A percentile compares a stretch with the other conserved stretches of the same genome.
These are phyloP conservation scores for Persicaria tinctoria DNA, from an alignment of 148 eudicot species.

Conservation along the genomic window DNA sequence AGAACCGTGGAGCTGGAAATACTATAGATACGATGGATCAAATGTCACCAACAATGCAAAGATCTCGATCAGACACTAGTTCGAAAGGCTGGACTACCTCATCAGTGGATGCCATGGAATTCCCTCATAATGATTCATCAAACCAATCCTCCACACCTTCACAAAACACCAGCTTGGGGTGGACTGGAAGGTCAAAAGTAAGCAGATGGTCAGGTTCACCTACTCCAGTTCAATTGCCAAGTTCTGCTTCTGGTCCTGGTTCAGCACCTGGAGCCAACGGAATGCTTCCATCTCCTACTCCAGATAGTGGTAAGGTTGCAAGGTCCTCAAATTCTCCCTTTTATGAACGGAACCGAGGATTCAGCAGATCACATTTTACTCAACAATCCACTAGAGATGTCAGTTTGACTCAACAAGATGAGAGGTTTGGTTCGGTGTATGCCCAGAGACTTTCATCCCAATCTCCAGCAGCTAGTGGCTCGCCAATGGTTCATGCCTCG, in stretches of 20 bases:
- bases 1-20: constrained; percentile 6
- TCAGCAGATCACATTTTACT: constrained; percentile 19
- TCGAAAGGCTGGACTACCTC: constrained; percentile 15
- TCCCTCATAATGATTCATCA: constrained; percentile 31
- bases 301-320: constrained; percentile 13
- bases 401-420: constrained; percentile 19
- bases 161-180: constrained; percentile 29
- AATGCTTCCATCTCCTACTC: constrained; percentile 41
- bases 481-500: constrained; percentile 3
- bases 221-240: constrained; percentile 17
- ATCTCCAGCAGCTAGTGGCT: not conserved
- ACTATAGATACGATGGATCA: constrained; percentile 13
- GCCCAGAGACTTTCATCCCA: constrained; percentile 5
- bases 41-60: constrained; percentile 7
- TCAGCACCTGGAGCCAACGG: constrained; percentile 26
- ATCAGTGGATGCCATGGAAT: constrained; percentile 31
- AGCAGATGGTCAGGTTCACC: constrained; percentile 21
- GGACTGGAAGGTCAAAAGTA: constrained; percentile 23
- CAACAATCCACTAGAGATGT: constrained; percentile 15
- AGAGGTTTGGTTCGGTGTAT: not conserved
- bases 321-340: constrained; percentile 20
- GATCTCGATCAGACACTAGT: constrained; percentile 16
- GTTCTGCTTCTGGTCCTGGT: constrained; percentile 9
- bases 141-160: constrained; percentile 87
- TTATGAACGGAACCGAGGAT: not conserved